Evolutionary conservation across 1,284 basidiomycete species (phyloP).

Genomic region (Boletus sp.): DNA sequence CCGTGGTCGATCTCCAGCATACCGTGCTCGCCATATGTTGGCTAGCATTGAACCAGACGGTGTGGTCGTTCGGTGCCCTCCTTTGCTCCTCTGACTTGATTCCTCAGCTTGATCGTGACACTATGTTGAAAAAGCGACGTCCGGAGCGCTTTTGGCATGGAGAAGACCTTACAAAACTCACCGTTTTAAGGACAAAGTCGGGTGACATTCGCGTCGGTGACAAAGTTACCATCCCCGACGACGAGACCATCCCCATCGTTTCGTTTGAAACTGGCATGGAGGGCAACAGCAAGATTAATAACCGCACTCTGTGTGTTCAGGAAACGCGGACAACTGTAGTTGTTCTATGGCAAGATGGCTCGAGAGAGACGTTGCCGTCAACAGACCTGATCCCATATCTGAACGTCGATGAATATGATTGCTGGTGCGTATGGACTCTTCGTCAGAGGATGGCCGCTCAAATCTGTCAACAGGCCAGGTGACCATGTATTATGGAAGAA

Average conservation of each 20-base stretch:
- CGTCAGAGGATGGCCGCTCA: slow-evolving; percentile 4
- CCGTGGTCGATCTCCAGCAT: slow-evolving; percentile 73
- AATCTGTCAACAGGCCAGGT: slow-evolving; percentile 64
- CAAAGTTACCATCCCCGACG: slow-evolving; percentile 53
- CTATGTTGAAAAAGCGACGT: slow-evolving; percentile 55
- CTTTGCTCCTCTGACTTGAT: slow-evolving; percentile 7
- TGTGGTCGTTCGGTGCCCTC: slow-evolving; percentile 34
- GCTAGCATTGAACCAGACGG: slow-evolving; percentile 86
- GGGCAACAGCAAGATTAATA: slow-evolving; percentile 42
- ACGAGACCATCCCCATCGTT: slow-evolving; percentile 46
- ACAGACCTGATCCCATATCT: slow-evolving; percentile 75
- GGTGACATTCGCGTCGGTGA: slow-evolving; percentile 71
- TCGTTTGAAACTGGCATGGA: slow-evolving; percentile 51
- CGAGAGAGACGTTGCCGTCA: slow-evolving; percentile 54
- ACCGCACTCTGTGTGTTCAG: slow-evolving; percentile 60
- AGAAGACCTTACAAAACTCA: slow-evolving; percentile 61
- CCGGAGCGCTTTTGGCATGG: slow-evolving; percentile 78
- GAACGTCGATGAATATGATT: slow-evolving; percentile 82
- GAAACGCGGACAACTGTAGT: slow-evolving; percentile 67
- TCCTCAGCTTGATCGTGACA: slow-evolving; percentile 52
- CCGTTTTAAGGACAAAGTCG: slow-evolving; percentile 56
- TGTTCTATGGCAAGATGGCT: slow-evolving; percentile 90
- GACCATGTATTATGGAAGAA: slow-evolving; percentile 86
- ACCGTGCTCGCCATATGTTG: slow-evolving; percentile 80
- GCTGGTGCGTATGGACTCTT: slow-evolving; percentile 53